Evolutionary conservation across 2,329 filamentous ascomycete genomes (phyloP).

Genomic region (Colletotrichum simmondsii): DNA sequence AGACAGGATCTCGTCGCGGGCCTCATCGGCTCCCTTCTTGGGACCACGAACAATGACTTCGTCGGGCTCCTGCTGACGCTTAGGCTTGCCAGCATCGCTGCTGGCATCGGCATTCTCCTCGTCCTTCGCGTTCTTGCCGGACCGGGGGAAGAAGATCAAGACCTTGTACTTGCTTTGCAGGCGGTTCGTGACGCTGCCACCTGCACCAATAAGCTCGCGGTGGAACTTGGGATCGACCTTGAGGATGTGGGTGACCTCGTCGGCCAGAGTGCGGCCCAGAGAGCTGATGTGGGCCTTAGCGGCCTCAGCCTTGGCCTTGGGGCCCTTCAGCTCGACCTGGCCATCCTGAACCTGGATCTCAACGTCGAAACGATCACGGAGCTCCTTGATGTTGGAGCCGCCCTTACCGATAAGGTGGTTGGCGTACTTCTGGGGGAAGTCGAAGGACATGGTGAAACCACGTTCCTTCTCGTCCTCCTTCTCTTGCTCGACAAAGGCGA

Average conservation of each 20-base stretch:
- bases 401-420: slow-evolving; percentile 83
- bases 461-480: slow-evolving; percentile 94
- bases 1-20: slow-evolving; percentile 89
- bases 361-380: slow-evolving; percentile 75
- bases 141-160: slow-evolving; percentile 90
- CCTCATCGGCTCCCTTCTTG: slow-evolving; percentile 91
- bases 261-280: slow-evolving; percentile 84
- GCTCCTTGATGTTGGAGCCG: slow-evolving; percentile 73
- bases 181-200: slow-evolving; percentile 88
- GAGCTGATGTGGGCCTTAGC: slow-evolving; percentile 85
- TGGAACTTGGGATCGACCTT: slow-evolving; percentile 96
- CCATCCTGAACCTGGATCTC: slow-evolving; percentile 92
- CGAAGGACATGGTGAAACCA: slow-evolving; percentile 85
- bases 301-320: slow-evolving; percentile 91
- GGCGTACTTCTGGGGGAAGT: slow-evolving; percentile 94
- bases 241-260: slow-evolving; percentile 87
- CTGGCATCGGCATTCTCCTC: slow-evolving; percentile 77
- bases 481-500: slow-evolving; percentile 85
- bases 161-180: slow-evolving; percentile 94
- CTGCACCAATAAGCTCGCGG: slow-evolving; percentile 89
- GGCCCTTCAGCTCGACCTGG: slow-evolving; percentile 94
- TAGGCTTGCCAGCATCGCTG: slow-evolving; percentile 73
- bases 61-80: slow-evolving; percentile 81
- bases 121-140: slow-evolving; percentile 72
- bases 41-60: slow-evolving; percentile 93